Conservation (phyloP, 1,284 basidiomycete genomes). For the Meira miltonrushii region DNA sequence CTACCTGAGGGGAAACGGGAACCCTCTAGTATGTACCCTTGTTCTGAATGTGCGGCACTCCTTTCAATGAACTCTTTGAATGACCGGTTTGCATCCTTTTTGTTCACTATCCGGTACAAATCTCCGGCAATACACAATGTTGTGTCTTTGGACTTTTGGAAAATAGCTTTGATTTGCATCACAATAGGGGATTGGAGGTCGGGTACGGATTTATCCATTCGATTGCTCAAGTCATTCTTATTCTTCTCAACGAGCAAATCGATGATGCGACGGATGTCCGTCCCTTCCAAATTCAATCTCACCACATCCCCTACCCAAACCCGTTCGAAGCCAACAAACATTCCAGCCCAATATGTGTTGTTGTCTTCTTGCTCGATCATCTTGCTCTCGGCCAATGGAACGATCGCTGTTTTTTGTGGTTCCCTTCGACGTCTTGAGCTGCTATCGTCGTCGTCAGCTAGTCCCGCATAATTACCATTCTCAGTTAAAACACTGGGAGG, state of each 20-base stretch:
- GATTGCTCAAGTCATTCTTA: constrained; percentile 7
- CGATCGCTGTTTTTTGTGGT: background rate
- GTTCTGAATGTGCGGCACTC: no score
- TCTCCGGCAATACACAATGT: constrained; percentile 9
- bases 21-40: no score
- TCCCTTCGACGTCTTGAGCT: background rate
- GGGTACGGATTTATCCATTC: background rate
- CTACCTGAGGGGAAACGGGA: no score
- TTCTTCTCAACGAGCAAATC: constrained; percentile 11
- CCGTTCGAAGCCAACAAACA: constrained; percentile 32
- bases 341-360: constrained; percentile 31
- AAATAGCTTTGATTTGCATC: constrained; percentile 15
- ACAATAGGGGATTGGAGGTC: background rate
- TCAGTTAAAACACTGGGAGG: background rate
- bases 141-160: background rate
- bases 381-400: background rate
- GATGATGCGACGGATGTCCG: constrained; percentile 29
- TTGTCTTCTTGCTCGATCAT: background rate
- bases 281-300: constrained; percentile 20
- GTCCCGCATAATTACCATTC: background rate
- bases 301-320: constrained; percentile 44
- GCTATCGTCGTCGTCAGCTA: constrained; percentile 1
- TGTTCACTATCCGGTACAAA: constrained; percentile 4
- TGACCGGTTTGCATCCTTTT: background rate
- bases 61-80: no score